Base-by-base conservation (phyloP, 169 alveolate genomes). In the Theileria luwenshuni region DNA sequence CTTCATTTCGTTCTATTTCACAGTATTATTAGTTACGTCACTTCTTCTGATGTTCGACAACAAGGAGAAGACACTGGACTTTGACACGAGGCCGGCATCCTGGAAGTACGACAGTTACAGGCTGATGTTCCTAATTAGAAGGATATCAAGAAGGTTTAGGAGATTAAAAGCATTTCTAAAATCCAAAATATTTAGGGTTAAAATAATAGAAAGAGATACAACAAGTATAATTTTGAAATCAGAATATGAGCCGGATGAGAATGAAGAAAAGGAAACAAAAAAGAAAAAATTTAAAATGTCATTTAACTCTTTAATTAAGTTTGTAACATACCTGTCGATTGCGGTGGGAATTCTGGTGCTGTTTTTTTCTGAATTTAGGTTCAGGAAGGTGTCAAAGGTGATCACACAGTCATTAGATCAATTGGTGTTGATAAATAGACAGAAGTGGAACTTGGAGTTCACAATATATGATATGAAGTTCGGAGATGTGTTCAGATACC, bases 21-120 rank as follows among this genome's bases (percentile, higher is more conserved):
- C 71, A 19, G 54, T 76, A 5, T 13, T 69, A n/a, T 60, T 59
- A 32, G 10, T 76, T 23, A 8, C 67, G 15, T 51, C 86, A n/a
- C 42, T 76, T 19, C 59, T 76, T 67, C 69, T 76, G 27, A 49
- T 69, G 32, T 28, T 63, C 12, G 51, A 76, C 71, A 65, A 74
- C 23, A 71, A 69, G n/a, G 35, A 41, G 27, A 21, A 41, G 35
- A 49, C 59, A 27, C 54, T 27, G 0, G 47, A 43, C 67, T 69
- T 76, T 41, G 61, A 65, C 0, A 21, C 41, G 45, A 32, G 33
- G 51, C 48, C 64, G 5, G 62, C 43, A 3, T 59, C 49, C 3
- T 59, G 56, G 27, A 74, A 64, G 8, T 76, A 41, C 27, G 86
- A 76, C 68, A 32, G 43, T 21, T 56, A 48, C 8, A 47, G 86